Evolutionary conservation across 208 protist species (phyloP), one percentile per base, ranked within the genome.

Genomic region (Cochliopodium minus): DNA sequence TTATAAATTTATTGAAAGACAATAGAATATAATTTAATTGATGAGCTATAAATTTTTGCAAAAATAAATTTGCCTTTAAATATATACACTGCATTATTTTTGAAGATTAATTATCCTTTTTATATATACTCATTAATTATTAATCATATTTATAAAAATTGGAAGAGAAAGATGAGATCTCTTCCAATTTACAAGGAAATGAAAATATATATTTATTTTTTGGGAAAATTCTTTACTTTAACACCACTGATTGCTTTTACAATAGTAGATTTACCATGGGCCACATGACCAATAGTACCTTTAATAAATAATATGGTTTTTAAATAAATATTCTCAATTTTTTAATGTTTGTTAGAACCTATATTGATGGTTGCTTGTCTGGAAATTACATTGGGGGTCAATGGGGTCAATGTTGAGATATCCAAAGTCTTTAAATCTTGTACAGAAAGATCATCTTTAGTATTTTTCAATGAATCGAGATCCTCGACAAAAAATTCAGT

Each of bases 281-380:
- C 94, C 29, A 99, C 96, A 70, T 99, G 95, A 42, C 96, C 96
- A 68, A 99, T 98, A 22, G 94, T 97, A 58, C 82, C 71, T 81
- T 32, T 56, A 42, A 62, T 15, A 34, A 15, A 28, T 15, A 26
- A 55, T n/a, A 48, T 48, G 0, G 51, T 50, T 17, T 17, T 58
- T 58, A 17, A 17, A 58, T n/a, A 47, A 30, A 15, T 17, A 30
- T 17, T 55, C 43, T n/a, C 35, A n/a, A 58, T 17, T 52, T 62
- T 20, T 20, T 54, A 39, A 61, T 20, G 54, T 48, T 17, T 20
- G 20, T n/a, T 54, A 57, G 64, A 64, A 43, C 92, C 94, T 62
- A 99, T 94, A 72, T 99, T 99, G 56, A 99, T 95, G 9, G 96
- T 99, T 9, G 94, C 93, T 77, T 99, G 94, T n/a, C 92, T 73